phyloP scores from a whole-genome alignment of 1,284 basidiomycete species.

The Tilletia indica region DNA sequence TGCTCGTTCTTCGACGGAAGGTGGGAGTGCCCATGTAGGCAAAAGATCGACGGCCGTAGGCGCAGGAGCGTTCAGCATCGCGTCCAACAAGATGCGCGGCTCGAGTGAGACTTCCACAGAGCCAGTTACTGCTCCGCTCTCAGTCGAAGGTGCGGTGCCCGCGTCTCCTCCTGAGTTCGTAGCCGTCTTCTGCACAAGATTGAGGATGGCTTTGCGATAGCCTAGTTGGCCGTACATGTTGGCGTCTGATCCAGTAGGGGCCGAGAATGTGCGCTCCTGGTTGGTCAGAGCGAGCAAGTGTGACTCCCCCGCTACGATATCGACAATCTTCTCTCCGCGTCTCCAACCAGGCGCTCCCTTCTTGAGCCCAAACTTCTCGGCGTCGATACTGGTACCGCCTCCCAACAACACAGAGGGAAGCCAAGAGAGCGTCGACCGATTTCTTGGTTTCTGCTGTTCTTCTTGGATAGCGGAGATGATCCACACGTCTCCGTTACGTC shows the following conservation, averaged over 20 bases:
- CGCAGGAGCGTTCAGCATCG: background rate
- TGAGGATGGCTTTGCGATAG: slow-evolving; percentile 35
- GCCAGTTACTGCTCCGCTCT: background rate
- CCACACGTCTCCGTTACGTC: slow-evolving; percentile 49
- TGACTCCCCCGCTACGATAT: slow-evolving; percentile 63
- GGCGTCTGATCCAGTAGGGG: slow-evolving; percentile 73
- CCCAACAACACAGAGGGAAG: background rate
- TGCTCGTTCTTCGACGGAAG: slow-evolving; percentile 17
- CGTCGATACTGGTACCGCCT: slow-evolving; percentile 30
- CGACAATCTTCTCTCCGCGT: slow-evolving; percentile 37
- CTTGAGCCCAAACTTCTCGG: slow-evolving; percentile 31
- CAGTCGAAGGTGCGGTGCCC: background rate
- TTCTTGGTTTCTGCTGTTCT: slow-evolving; percentile 24
- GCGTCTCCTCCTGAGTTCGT: background rate
- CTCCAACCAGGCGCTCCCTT: slow-evolving; percentile 25
- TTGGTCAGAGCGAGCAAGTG: slow-evolving; percentile 84
- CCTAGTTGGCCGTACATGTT: slow-evolving; percentile 86
- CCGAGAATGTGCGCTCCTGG: slow-evolving; percentile 74
- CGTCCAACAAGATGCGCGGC: slow-evolving; percentile 36
- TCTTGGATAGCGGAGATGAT: slow-evolving; percentile 41
- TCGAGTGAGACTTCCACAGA: slow-evolving; percentile 60
- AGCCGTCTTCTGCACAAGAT: slow-evolving; percentile 55
- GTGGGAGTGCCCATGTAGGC: slow-evolving; percentile 26
- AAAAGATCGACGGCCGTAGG: slow-evolving; percentile 14
- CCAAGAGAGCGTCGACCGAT: slow-evolving; percentile 21